Evolutionary conservation across 345 rosid species (phyloP), one percentile per base, ranked within the genome.

Genomic region (Lumnitzera racemosa): DNA sequence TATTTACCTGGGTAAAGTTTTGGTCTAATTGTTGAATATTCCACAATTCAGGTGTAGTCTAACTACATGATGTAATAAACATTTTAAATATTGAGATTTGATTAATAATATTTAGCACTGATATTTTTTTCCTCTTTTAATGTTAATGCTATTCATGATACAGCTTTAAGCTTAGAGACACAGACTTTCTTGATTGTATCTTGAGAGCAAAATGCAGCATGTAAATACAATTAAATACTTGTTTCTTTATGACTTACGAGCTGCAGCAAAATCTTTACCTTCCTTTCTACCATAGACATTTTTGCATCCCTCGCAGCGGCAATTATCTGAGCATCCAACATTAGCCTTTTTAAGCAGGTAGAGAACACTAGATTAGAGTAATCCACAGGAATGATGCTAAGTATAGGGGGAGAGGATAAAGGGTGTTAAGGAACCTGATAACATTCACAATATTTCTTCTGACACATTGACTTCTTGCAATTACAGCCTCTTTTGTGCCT

Each of bases 371-470:
- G 47, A 64, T 53, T 64, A 46, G 27, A 27, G 47, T 7, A 46
- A 13, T 13, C 24, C 24, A 55, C n/a, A 51, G 53, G 12, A 48
- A 58, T 17, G 24, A 49, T 49, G 51, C 15, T 11, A 47, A 8
- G 20, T 14, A 29, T 29, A 14, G 52, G 12, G 15, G 36, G 12
- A 24, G 14, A 12, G 24, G 13, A n/a, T n/a, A 13, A 15, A 29
- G 61, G 15, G 56, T 56, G 56, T 52, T 17, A 57, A 24, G 12
- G 41, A 27, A 86, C 89, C 87, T 83, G 87, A 68, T 70, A 86
- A 74, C 89, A 86, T 83, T 83, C 92, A 72, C 85, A 83, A 56
- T 86, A 86, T 62, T 79, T 83, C 67, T 86, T 81, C 53, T 70
- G 74, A 58, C 89, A 83, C 85, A 70, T 79, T 1, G 87, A 86